Base-by-base conservation (phyloP, 2,329 filamentous ascomycete genomes). In the Thyridium curvatum region DNA sequence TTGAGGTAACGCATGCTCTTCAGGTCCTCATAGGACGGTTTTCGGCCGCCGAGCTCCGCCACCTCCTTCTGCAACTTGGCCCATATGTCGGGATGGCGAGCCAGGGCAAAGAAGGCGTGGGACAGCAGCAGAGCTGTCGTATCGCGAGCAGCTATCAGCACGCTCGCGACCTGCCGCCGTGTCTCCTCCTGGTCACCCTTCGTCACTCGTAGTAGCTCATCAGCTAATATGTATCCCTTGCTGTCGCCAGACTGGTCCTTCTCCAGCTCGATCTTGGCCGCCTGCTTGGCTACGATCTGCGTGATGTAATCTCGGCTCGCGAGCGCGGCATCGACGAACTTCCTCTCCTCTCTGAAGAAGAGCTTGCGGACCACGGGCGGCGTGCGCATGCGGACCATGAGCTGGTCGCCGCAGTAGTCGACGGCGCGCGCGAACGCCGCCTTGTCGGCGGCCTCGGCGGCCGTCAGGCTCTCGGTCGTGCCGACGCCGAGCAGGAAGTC, bases 1-100 rank as follows among this genome's bases (percentile, higher is more conserved):
- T 64, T 62, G 36, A 74, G 49, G 43, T 72, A 72, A 41, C 64
- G 69, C 43, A 71, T 48, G 28, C 59, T 58, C 42, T 62, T 64
- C 39, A 72, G 47, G 42, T 67, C 51, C 38, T 69, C 63, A 40
- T 65, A 72, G 2, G 55, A 61, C 2, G 69, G 69, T 38, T 50
- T 50, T 15, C 53, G 38, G 4, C 52, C 53, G 8, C 46, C 41
- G 5, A 43, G 38, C 6, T 14, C 14, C 4, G 58, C 41, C n/a
- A 59, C 48, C 32, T 65, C 63, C 5, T 55, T 50, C 18, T 60
- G 54, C 32, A 72, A 46, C 46, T 63, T 66, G 6, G 48, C 47
- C 43, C 58, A 68, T 5, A 68, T 30, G 45, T 54, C 18, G 47
- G 52, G 50, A 49, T 59, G 35, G 35, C 55, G 35, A 46, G 47